Conservation (phyloP, 306 rosid species). For the Neltuma alba region DNA sequence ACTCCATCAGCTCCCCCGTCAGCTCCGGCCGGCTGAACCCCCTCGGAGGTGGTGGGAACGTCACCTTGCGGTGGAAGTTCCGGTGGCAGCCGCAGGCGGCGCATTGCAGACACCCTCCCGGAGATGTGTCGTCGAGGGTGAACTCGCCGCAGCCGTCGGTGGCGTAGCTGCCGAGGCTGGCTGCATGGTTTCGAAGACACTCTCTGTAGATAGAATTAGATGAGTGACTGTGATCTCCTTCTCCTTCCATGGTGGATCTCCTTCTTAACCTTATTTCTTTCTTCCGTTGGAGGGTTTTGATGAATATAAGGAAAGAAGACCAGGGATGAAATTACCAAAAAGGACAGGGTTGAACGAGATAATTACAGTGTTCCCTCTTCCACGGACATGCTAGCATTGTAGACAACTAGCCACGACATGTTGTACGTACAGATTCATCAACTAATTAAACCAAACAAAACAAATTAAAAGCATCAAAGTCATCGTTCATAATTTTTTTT, state of each 20-base stretch:
- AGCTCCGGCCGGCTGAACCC: conserved; percentile 24
- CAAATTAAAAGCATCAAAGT: background rate
- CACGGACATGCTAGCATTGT: conserved; percentile 49
- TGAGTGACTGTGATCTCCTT: conserved; percentile 27
- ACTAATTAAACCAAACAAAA: background rate
- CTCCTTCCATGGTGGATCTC: conserved; percentile 35
- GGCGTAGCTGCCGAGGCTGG: conserved; percentile 90
- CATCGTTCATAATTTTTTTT: too few species aligned
- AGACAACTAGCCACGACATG: conserved; percentile 40
- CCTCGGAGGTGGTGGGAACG: conserved; percentile 16
- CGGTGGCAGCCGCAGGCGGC: conserved; percentile 91
- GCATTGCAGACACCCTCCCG: conserved; percentile 52
- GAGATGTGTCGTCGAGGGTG: conserved; percentile 51
- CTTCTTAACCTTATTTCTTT: background rate
- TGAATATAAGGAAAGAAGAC: conserved; percentile 13
- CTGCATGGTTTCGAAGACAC: conserved; percentile 91
- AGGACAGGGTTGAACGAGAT: conserved; percentile 36
- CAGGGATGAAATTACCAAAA: conserved; percentile 31
- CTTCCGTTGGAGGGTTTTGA: background rate
- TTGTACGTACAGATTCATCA: background rate
- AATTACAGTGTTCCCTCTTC: conserved; percentile 51
- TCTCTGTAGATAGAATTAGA: conserved; percentile 59
- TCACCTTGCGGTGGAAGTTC: conserved; percentile 79
- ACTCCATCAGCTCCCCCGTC: conserved; percentile 39
- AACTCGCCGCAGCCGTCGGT: conserved; percentile 95